Evolutionary conservation across 192 early-diverging fungal species (phyloP), one percentile per base, ranked within the genome.

Genomic region (Diversispora epigaea): DNA sequence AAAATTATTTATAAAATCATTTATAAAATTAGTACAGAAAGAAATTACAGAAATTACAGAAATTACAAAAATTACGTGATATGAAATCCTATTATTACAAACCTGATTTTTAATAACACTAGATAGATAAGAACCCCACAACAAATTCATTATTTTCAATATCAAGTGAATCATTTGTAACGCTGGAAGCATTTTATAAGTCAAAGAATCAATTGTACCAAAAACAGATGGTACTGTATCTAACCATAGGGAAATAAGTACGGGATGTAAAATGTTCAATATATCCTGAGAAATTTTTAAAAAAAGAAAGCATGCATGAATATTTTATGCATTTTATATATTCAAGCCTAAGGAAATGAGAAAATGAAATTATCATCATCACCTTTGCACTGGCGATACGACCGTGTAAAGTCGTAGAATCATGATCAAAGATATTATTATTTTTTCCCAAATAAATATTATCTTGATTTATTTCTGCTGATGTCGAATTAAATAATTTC

Each of bases 211-310:
- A 4, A 82, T 68, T 1, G 84, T 83, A 6, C 58, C 61, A 76
- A 95, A 93, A 0, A 92, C 86, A 3, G 76, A 73, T 9, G 94
- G 89, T 4, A 89, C 86, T 40, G 89, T 82, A 73, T 95, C 94
- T 21, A 93, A 76, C 94, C 94, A 95, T 0, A 88, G 77, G 4
- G 91, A 90, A 41, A 92, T 86, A 19, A 95, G 80, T 56, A 91
- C 82, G 19, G 91, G 91, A 61, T 92, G 75, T 50, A 81, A 84
- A 58, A 21, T 9, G 14, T 61, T 60, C 12, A 72, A 72, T 14
- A 45, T 55, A 46, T 46, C 44, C 70, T 72, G 25, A 32, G 25
- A 32, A 32, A 32, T 32, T 32, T 32, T 32, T 32, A 32, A 32
- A 32, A 2, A 32, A 32, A 32, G 25, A 32, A 32, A 32, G 25